Percentiles rank a stretch among this genome's conserved stretches.
Conservation (phyloP, 768 basidiomycete species). For the Mrakia frigida region DNA sequence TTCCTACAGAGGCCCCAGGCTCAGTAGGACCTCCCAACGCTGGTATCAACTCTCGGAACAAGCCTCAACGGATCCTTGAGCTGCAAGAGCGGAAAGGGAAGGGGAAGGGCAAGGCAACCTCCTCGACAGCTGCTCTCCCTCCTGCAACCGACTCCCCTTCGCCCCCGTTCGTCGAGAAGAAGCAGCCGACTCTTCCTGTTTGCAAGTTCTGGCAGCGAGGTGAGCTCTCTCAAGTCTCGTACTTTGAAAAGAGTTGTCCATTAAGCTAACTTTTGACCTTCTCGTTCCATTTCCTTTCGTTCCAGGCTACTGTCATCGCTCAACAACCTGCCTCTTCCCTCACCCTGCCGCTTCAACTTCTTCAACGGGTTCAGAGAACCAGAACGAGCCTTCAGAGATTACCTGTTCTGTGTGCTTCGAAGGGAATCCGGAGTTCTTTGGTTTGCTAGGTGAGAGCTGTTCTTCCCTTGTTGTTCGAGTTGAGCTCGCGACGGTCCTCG, state of each 20-base stretch:
- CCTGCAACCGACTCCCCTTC: not conserved
- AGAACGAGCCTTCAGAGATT: not conserved
- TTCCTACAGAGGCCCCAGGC: not conserved
- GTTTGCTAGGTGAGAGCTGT: constrained; percentile 61
- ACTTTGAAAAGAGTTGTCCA: too few species aligned
- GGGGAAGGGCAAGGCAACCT: not conserved
- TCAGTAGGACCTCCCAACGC: constrained; percentile 6
- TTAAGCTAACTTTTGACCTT: not conserved
- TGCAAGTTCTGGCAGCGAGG: not conserved
- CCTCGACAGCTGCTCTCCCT: not conserved
- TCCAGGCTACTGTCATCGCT: constrained; percentile 65
- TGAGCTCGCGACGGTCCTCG: constrained; percentile 58
- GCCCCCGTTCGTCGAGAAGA: not conserved
- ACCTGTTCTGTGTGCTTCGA: not conserved
- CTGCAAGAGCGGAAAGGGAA: too few species aligned
- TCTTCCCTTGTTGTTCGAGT: constrained; percentile 55
- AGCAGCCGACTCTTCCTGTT: not conserved
- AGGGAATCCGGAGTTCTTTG: constrained; percentile 39
- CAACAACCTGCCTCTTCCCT: constrained; percentile 68
- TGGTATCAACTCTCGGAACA: constrained; percentile 8
- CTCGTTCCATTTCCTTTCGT: not conserved
- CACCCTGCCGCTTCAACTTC: constrained; percentile 47
- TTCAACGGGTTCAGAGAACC: too few species aligned
- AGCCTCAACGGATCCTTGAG: not conserved
- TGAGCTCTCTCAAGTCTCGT: not conserved